Percentiles rank a stretch among this genome's conserved stretches.
Conservation (phyloP, 2,329 filamentous ascomycete genomes). For the Karstenula rhodostoma region DNA sequence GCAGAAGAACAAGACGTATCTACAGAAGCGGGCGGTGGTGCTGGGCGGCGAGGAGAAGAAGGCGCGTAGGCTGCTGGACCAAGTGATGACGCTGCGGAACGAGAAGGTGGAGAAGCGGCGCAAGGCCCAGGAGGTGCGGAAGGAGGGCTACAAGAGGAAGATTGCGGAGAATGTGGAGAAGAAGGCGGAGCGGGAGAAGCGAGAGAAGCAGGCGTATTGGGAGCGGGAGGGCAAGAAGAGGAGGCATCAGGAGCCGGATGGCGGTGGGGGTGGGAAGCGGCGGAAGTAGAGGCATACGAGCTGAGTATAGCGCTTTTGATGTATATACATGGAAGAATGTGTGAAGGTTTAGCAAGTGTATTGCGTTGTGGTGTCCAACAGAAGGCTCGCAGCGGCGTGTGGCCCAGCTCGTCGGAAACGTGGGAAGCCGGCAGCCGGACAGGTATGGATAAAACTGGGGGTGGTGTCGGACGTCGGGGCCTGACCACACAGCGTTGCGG, state of each 20-base stretch:
- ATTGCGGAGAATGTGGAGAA: conserved; percentile 84
- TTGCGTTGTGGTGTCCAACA: background rate
- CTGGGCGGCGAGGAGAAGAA: conserved; percentile 83
- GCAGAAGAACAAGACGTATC: conserved; percentile 82
- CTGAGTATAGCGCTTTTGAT: too few relatives aligned
- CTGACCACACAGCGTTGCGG: background rate
- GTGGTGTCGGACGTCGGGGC: too few relatives aligned
- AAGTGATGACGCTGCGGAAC: conserved; percentile 87
- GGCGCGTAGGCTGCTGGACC: conserved; percentile 88
- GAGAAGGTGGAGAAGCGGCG: conserved; percentile 86
- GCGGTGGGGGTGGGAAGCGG: conserved; percentile 51
- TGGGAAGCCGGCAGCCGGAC: conserved; percentile 5
- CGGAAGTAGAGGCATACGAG: conserved; percentile 26
- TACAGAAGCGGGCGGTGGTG: conserved; percentile 97
- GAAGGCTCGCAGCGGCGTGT: background rate
- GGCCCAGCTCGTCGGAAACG: conserved; percentile 1
- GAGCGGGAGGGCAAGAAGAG: conserved; percentile 85
- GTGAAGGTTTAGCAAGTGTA: too few relatives aligned
- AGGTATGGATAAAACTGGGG: conserved; percentile 8
- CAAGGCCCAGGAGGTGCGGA: conserved; percentile 87
- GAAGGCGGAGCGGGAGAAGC: conserved; percentile 85
- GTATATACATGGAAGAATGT: too few relatives aligned
- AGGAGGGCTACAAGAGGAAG: conserved; percentile 81
- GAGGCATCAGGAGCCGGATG: conserved; percentile 63
- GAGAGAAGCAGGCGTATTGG: conserved; percentile 94